Evolutionary conservation across 805 yeast genomes (phyloP).

Genomic region (Kuraishia borneana): DNA sequence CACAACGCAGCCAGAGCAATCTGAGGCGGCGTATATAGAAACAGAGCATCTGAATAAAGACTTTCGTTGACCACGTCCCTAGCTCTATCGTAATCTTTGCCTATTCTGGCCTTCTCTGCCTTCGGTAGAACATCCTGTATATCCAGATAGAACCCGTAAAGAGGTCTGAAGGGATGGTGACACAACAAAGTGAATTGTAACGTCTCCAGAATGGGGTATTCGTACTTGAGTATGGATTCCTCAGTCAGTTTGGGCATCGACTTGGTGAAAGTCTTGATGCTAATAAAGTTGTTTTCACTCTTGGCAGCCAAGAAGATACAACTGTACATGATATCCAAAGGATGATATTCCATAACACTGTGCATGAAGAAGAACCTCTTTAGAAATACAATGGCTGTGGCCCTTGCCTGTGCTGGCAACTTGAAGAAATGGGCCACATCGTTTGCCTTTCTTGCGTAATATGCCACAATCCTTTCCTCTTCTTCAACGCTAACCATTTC

Average conservation of each 20-base stretch:
- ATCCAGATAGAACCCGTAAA: slow-evolving; percentile 93
- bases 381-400: slow-evolving; percentile 80
- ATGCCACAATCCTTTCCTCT: slow-evolving; percentile 55
- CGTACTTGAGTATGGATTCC: slow-evolving; percentile 61
- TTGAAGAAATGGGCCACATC: slow-evolving; percentile 63
- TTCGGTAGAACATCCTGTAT: slow-evolving; percentile 51
- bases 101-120: slow-evolving; percentile 45
- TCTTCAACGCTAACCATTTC: slow-evolving; percentile 42
- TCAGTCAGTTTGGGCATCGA: slow-evolving; percentile 60
- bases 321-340: slow-evolving; percentile 68
- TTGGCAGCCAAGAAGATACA: slow-evolving; percentile 88
- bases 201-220: slow-evolving; percentile 64
- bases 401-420: slow-evolving; percentile 79
- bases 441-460: slow-evolving; percentile 61
- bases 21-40: slow-evolving; percentile 86
- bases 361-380: slow-evolving; percentile 70
- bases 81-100: slow-evolving; percentile 61
- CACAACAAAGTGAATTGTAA: slow-evolving; percentile 71
- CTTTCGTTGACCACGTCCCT: slow-evolving; percentile 54
- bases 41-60: slow-evolving; percentile 66
- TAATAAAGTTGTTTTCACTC: slow-evolving; percentile 81
- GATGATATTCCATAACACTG: slow-evolving; percentile 82
- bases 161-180: slow-evolving; percentile 81
- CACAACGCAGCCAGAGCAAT: slow-evolving; percentile 83
- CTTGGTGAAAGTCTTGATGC: slow-evolving; percentile 69